Base-by-base conservation (phyloP, 352 stramenopile species). In the Blastocystis sp. region DNA sequence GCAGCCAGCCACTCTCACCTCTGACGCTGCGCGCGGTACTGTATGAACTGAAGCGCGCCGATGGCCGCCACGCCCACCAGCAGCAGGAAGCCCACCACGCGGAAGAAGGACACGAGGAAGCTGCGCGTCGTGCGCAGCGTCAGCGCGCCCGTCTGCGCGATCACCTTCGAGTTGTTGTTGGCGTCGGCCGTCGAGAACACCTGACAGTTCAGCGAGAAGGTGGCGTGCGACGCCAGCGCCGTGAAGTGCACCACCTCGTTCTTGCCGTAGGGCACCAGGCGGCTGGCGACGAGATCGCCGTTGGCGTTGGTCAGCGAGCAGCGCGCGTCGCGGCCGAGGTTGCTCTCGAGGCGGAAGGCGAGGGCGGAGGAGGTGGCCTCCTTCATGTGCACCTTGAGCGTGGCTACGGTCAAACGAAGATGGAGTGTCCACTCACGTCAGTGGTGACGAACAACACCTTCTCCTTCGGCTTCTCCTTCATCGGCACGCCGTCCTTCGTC, bases 171-270 rank as follows among this genome's bases (percentile, higher is more conserved):
- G 48, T 17, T 56, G 48, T 56, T 7, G 21, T 40, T 84, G 28
- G 21, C 74, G 40, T 45, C 74, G 53, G 9, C 48, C 48, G 53
- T 67, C 38, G 56, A n/a, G 3, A 43, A 59, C 21, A 84, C 53
- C 66, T 84, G 45, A 34, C 74, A 84, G 23, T 34, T 62, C 3
- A 84, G 10, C 21, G 65, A 67, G n/a, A 56, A 84, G 2, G 28
- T 11, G 34, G 38, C 17, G 23, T 84, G 74, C 7, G 74, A 43
- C 14, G 21, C 14, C 14, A 84, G 60, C 10, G 38, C 52, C 10
- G 5, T 41, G 38, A 84, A 70, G 1, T 11, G 4, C 4, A 84
- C 56, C 19, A 28, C 34, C 10, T 52, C 38, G 21, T 11, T 67
- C n/a, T 69, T 67, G 11, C 66, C 28, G 14, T 17, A 60, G 9